A percentile compares a stretch with the other conserved stretches of the same genome.
Evolutionary conservation across 441 rosid species (phyloP).

Genomic region (Daphne laureola): DNA sequence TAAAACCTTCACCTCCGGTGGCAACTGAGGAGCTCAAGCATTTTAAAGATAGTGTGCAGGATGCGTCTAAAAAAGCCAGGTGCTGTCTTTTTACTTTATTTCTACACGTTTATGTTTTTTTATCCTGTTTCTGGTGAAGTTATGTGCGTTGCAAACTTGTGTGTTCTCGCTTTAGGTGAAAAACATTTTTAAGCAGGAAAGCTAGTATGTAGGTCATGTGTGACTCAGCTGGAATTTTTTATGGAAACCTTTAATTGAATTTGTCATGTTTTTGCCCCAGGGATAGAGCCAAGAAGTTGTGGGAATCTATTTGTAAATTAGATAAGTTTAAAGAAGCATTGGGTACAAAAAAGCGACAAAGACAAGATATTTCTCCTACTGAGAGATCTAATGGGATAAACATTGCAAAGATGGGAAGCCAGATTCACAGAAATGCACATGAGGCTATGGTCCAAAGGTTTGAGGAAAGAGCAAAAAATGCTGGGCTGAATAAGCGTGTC

Average conservation of each 20-base stretch:
- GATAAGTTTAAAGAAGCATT: slow-evolving; percentile 44
- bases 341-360: slow-evolving; percentile 48
- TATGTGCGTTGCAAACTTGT: no score
- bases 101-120: no score
- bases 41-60: slow-evolving; percentile 61
- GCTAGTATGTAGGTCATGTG: not conserved
- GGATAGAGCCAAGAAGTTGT: slow-evolving; percentile 49
- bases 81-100: slow-evolving; percentile 22
- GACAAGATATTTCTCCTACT: slow-evolving; percentile 32
- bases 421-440: slow-evolving; percentile 37
- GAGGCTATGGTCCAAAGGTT: slow-evolving; percentile 38
- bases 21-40: slow-evolving; percentile 62
- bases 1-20: slow-evolving; percentile 38
- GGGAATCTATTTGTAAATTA: slow-evolving; percentile 43
- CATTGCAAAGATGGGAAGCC: slow-evolving; percentile 44
- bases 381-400: slow-evolving; percentile 44
- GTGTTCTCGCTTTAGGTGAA: no score
- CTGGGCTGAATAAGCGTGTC: slow-evolving; percentile 51
- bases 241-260: slow-evolving; percentile 15
- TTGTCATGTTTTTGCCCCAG: slow-evolving; percentile 24
- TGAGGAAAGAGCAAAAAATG: slow-evolving; percentile 50
- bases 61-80: slow-evolving; percentile 55
- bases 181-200: no score
- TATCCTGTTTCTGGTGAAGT: not conserved
- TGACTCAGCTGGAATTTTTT: not conserved